Base-by-base conservation (phyloP, 2,329 filamentous ascomycete species). In the Coniochaeta sp. region DNA sequence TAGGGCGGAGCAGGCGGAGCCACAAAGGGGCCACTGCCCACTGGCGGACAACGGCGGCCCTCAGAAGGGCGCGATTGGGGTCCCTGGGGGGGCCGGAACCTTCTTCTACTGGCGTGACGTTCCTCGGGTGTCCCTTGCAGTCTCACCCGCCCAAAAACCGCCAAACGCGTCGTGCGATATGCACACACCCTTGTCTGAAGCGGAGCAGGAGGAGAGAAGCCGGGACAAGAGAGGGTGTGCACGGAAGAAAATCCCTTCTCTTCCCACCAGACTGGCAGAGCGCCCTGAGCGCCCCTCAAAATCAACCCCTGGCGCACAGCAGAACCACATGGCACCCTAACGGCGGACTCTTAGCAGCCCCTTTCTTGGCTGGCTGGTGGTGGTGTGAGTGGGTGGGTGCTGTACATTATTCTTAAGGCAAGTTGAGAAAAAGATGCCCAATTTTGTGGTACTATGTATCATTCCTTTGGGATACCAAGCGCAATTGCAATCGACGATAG, bases 291-390 rank as follows among this genome's bases (percentile, higher is more conserved):
- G 22, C 50, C 31, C 31, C 31, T 33, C 31, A 33, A 28, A 24
- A 24, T 8, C 6, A n/a, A 28, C 16, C 54, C 54, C 54, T 36
- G 22, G 34, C 54, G 54, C 31, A 12, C 28, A 36, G 54, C 54
- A 31, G 5, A n/a, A 31, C 43, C 47, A 57, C 54, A 57, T 57
- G 54, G 54, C 54, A 57, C 54, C 54, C 54, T 22, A 57, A 57
- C 54, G 54, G 54, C 22, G 9, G 54, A 52, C 31, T 38, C 33
- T n/a, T 31, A 34, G 54, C 31, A 38, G 16, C 54, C 54, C 54
- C 54, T 57, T 57, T 57, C 54, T 57, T 57, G 54, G 54, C 54
- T 24, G n/a, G n/a, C n/a, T n/a, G n/a, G n/a, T n/a, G 34, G 22
- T 57, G 54, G 54, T 57, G 54, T 56, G n/a, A n/a, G n/a, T n/a